phyloP scores from a whole-genome alignment of 371 early-diverging fungal genomes.

The Mucor indicus region DNA sequence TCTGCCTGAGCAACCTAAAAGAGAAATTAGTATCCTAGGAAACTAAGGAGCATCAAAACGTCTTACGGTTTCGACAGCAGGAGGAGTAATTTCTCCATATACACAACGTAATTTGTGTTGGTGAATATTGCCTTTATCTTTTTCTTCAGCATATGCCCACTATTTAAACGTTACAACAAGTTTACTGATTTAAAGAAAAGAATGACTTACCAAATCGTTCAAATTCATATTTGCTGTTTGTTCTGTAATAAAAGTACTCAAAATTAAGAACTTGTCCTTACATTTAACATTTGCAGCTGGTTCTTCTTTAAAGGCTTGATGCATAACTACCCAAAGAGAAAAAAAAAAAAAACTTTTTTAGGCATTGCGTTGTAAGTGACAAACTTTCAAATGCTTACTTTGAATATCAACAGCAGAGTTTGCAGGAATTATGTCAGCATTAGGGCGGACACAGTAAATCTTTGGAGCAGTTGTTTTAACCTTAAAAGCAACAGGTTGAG shows the following conservation, averaged over 20 bases:
- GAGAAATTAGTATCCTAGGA: too few species aligned
- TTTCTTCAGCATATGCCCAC: conserved; percentile 17
- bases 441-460: conserved; percentile 89
- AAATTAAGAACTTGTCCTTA: conserved; percentile 87
- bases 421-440: conserved; percentile 74
- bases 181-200: neutral
- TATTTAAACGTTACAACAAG: neutral
- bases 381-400: conserved; percentile 31
- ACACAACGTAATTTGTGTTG: conserved; percentile 19
- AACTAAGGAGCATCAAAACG: too few species aligned
- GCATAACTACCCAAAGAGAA: conserved; percentile 47
- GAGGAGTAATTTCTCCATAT: neutral
- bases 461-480: conserved; percentile 94
- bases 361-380: neutral
- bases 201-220: conserved; percentile 32
- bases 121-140: conserved; percentile 5
- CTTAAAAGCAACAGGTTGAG: conserved; percentile 73
- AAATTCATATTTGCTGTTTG: conserved; percentile 33
- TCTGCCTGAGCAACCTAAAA: too few species aligned
- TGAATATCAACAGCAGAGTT: conserved; percentile 60
- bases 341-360: neutral
- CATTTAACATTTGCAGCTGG: conserved; percentile 66
- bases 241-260: conserved; percentile 35
- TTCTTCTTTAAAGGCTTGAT: conserved; percentile 77
- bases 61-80: neutral